Conservation (phyloP, 306 rosid genomes). For the Rosa multiflora region DNA sequence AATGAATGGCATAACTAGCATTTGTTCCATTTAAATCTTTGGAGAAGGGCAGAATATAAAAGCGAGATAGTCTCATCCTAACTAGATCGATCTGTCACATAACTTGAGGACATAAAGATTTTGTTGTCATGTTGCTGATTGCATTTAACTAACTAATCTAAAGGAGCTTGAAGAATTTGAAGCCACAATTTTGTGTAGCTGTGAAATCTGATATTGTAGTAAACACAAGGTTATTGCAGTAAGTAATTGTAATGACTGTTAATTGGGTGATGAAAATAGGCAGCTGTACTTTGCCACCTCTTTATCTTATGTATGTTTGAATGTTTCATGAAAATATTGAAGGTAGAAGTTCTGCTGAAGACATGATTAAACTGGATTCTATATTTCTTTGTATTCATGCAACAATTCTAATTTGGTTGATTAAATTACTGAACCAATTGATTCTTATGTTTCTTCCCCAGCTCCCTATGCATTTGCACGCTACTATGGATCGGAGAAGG, state of each 20-base stretch:
- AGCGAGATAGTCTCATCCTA: no score
- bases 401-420: background rate
- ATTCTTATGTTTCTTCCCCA: constrained; percentile 5
- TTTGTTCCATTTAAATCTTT: no score
- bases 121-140: background rate
- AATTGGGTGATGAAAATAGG: background rate
- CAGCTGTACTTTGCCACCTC: background rate
- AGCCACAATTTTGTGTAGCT: background rate
- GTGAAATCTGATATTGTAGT: background rate
- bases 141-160: background rate
- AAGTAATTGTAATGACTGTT: background rate
- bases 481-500: constrained; percentile 46
- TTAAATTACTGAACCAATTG: background rate
- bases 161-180: background rate
- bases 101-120: background rate
- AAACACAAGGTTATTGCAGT: background rate
- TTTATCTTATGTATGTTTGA: background rate
- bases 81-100: background rate
- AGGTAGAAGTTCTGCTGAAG: background rate
- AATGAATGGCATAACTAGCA: no score
- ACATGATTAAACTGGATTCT: background rate
- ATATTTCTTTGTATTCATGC: background rate
- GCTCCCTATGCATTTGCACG: constrained; percentile 50
- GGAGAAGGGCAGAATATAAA: no score
- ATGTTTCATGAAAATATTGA: background rate